Evolutionary conservation across 139 green algal genomes (phyloP).

Genomic region (Raphidocelis subcapitata): DNA sequence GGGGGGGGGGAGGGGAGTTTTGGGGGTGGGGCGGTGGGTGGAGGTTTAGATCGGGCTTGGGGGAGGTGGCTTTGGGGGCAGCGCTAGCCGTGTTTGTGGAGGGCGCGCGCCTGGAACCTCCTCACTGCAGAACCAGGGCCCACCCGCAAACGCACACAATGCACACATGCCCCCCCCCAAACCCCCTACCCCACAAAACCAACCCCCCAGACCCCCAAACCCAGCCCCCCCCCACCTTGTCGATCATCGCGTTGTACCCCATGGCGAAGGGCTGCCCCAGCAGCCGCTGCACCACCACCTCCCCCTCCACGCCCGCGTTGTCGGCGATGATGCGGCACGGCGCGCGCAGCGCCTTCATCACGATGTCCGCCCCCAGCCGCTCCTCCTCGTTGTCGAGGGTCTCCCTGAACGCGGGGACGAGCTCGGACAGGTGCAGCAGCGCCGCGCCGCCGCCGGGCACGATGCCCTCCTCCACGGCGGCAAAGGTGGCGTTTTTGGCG

Average conservation of each 20-base stretch:
- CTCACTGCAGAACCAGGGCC: too few species aligned
- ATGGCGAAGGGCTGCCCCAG: conserved; percentile 82
- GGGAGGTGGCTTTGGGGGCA: too few species aligned
- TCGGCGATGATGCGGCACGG: conserved; percentile 70
- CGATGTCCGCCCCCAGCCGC: conserved; percentile 91
- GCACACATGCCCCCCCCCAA: background rate
- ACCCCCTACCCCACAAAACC: too few species aligned
- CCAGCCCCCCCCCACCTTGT: too few species aligned
- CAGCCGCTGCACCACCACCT: conserved; percentile 91
- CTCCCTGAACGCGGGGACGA: conserved; percentile 81
- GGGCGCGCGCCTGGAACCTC: too few species aligned
- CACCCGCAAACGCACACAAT: too few species aligned
- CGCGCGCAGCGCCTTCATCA: conserved; percentile 83
- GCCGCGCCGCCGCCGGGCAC: conserved; percentile 84
- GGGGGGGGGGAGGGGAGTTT: too few species aligned
- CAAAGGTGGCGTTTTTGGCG: conserved; percentile 99
- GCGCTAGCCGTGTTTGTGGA: too few species aligned
- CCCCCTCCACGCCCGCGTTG: conserved; percentile 70
- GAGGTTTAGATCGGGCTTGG: too few species aligned
- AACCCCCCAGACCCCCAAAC: too few species aligned
- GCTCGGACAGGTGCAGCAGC: conserved; percentile 89
- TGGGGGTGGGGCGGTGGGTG: too few species aligned
- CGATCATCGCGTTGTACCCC: conserved; percentile 94
- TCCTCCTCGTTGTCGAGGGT: conserved; percentile 87
- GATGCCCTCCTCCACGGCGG: conserved; percentile 94